Evolutionary conservation across 2,329 filamentous ascomycete genomes (phyloP).

Genomic region (Aspergillus fischeri): DNA sequence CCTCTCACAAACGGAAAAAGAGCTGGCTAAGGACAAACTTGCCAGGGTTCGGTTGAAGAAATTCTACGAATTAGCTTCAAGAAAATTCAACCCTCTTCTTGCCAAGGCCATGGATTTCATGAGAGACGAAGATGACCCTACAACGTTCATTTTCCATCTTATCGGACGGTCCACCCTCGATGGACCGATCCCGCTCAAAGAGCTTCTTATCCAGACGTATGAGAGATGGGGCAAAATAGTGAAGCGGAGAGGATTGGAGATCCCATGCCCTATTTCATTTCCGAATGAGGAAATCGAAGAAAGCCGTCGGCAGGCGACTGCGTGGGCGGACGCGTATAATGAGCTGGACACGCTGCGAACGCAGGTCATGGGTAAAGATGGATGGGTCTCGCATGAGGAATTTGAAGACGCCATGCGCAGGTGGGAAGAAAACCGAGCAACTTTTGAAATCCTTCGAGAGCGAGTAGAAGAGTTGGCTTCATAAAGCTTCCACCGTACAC

Average conservation of each 20-base stretch:
- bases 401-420: slow-evolving; percentile 16
- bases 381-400: slow-evolving; percentile 25
- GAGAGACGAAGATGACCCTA: slow-evolving; percentile 17
- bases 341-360: slow-evolving; percentile 17
- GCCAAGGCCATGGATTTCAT: slow-evolving; percentile 17
- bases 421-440: slow-evolving; percentile 9
- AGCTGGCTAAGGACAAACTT: slow-evolving; percentile 6
- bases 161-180: slow-evolving; percentile 13
- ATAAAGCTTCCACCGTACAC: no score
- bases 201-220: slow-evolving; percentile 24
- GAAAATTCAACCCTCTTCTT: slow-evolving; percentile 20
- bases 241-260: slow-evolving; percentile 1
- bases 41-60: slow-evolving; percentile 16
- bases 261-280: slow-evolving; percentile 19
- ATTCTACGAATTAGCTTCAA: slow-evolving; percentile 20
- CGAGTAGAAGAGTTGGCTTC: not conserved
- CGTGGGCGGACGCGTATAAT: slow-evolving; percentile 17
- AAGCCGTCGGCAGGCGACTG: slow-evolving; percentile 11
- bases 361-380: slow-evolving; percentile 17
- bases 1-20: slow-evolving; percentile 13
- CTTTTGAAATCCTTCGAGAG: slow-evolving; percentile 6
- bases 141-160: slow-evolving; percentile 19
- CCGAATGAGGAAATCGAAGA: slow-evolving; percentile 15
- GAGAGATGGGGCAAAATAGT: slow-evolving; percentile 20
- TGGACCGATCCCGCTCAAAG: slow-evolving; percentile 16